Evolutionary conservation across 306 rosid genomes (phyloP), one percentile per base, ranked within the genome.

Genomic region (Castanea crenata): DNA sequence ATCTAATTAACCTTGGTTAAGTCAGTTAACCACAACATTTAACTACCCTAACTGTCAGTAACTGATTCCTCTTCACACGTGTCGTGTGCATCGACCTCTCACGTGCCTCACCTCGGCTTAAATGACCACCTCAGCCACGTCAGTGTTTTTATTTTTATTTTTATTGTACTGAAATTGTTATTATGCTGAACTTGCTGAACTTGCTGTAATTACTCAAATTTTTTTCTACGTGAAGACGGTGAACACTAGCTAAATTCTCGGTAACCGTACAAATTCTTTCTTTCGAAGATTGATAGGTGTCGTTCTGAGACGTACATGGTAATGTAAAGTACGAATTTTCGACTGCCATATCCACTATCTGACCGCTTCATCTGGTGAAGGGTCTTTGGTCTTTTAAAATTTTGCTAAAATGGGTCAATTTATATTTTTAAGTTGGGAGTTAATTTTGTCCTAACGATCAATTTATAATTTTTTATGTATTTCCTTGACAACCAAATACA

Each of bases 1-100:
- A 1, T 20, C 18, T 3, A 19, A 21, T 67, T 82, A 85, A 90
- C 92, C 87, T 76, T 78, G 88, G 92, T 92, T 87, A 74, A 81
- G 87, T 85, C 83, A 81, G 78, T 34, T 25, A 21, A 65, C 54
- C 18, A 19, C 76, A 52, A 12, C 9, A 74, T 49, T 83, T 81
- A 85, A 85, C 90, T 32, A 32, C 82, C 56, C 83, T 86, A 91
- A 91, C 97, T 63, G 89, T 85, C 91, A 67, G 81, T 89, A 90
- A 92, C 91, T 68, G 83, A 85, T 81, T 69, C 19, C 7, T 23
- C 59, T 25, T 20, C 85, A 75, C 21, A 80, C 90, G 87, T 84
- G 86, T 83, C 88, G 29, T 10, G 10, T 52, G 86, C 70, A 79
- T 85, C 84, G 87, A 85, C 81, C 80, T 49, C 76, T 87, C 93